Evolutionary conservation across 1,284 basidiomycete species (phyloP).

Genomic region (Athelia sp.): DNA sequence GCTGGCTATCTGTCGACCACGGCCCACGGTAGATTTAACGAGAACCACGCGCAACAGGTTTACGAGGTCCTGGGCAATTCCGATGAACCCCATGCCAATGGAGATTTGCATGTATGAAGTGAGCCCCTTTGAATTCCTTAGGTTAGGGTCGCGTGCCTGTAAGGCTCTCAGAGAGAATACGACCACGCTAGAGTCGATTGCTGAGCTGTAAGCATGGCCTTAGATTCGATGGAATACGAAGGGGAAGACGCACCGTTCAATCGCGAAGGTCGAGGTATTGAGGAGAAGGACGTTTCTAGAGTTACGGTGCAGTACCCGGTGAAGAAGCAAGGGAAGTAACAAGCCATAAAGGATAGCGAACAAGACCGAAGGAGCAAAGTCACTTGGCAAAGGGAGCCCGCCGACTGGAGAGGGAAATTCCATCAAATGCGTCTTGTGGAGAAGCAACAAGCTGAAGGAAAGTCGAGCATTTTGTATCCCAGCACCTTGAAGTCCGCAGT

Average conservation of each 20-base stretch:
- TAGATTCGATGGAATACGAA: too few species aligned
- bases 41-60: conserved; percentile 23
- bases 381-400: conserved; percentile 23
- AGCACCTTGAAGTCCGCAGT: too few species aligned
- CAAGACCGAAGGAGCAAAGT: conserved; percentile 32
- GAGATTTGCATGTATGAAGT: conserved; percentile 26
- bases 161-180: conserved; percentile 24
- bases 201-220: too few species aligned
- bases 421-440: too few species aligned
- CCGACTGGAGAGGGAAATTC: conserved; percentile 27
- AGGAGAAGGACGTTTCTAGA: conserved; percentile 24
- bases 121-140: conserved; percentile 16
- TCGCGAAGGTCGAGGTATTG: conserved; percentile 19
- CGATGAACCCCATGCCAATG: conserved; percentile 23
- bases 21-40: conserved; percentile 21
- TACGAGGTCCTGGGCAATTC: conserved; percentile 20
- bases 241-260: conserved; percentile 25
- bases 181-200: too few species aligned
- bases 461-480: too few species aligned
- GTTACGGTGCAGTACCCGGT: conserved; percentile 22
- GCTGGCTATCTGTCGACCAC: conserved; percentile 1
- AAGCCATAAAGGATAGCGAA: conserved; percentile 28
- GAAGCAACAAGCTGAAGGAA: too few species aligned
- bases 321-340: conserved; percentile 26
- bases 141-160: conserved; percentile 16